Conservation (phyloP, 2,329 filamentous ascomycete species). For the Teratosphaeria destructans region DNA sequence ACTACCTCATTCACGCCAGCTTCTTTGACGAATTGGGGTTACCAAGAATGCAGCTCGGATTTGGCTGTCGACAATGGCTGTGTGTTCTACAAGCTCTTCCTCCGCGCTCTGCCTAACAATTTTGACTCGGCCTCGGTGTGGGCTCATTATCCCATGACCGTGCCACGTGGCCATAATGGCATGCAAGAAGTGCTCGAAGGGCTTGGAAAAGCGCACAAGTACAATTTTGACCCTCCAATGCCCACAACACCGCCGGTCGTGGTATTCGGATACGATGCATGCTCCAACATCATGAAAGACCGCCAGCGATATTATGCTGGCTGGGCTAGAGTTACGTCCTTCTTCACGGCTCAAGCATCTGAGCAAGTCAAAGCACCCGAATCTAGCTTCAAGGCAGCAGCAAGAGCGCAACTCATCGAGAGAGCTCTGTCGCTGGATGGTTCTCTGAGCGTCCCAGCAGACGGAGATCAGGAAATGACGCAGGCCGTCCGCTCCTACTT, state of each 20-base stretch:
- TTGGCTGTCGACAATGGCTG: slow-evolving; percentile 38
- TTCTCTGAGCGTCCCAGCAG: neutral
- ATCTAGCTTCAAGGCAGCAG: slow-evolving; percentile 31
- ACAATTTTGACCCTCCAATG: slow-evolving; percentile 27
- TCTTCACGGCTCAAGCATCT: slow-evolving; percentile 33
- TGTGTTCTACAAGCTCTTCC: slow-evolving; percentile 42
- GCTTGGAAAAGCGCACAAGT: slow-evolving; percentile 32
- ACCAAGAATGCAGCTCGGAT: slow-evolving; percentile 38
- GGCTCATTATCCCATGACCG: slow-evolving; percentile 40
- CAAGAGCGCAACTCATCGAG: slow-evolving; percentile 34
- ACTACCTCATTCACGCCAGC: slow-evolving; percentile 33
- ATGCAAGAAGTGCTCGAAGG: slow-evolving; percentile 34
- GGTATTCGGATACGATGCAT: slow-evolving; percentile 37
- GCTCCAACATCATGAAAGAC: slow-evolving; percentile 33
- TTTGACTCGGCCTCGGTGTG: slow-evolving; percentile 40
- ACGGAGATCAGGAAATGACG: slow-evolving; percentile 23
- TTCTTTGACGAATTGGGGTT: slow-evolving; percentile 33
- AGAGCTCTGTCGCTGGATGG: slow-evolving; percentile 24
- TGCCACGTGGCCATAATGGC: slow-evolving; percentile 29
- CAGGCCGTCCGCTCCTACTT: slow-evolving; percentile 38
- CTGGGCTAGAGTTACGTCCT: slow-evolving; percentile 37
- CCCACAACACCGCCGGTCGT: slow-evolving; percentile 26
- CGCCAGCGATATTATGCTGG: slow-evolving; percentile 36
- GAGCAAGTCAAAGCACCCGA: slow-evolving; percentile 40
- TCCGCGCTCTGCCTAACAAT: slow-evolving; percentile 41